Base-by-base conservation (phyloP, 2,329 filamentous ascomycete genomes). In the Podosphaera aphanis region DNA sequence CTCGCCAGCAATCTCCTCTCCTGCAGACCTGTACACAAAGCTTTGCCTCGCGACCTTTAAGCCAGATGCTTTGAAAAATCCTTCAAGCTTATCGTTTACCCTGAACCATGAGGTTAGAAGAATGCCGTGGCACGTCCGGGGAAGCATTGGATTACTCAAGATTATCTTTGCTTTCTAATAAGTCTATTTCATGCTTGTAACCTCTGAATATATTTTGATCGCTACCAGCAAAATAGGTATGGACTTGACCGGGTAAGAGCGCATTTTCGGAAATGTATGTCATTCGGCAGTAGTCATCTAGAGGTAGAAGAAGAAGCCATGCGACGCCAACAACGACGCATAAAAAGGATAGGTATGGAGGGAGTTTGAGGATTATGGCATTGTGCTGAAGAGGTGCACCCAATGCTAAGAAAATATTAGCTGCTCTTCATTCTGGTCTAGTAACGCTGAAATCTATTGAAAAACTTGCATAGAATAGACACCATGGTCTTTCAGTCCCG, bases 251-350 rank as follows among this genome's bases (percentile, higher is more conserved):
- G 0, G 90, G 90, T 13, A 98, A 68, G 29, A 98, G 74, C 10
- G 90, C 90, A 61, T 98, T 98, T 62, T 98, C 90, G 38, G 88
- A 95, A 48, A 98, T 90, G 62, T 98, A 98, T 1, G 88, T 98
- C 49, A 74, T 71, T 52, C 90, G 77, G 44, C 85, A 93, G 65
- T 95, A 93, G 53, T 86, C 74, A 62, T 95, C 73, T 45, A 95
- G 70, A 2, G 90, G 90, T 1, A 98, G 73, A 27, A 95, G 69
- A 19, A 94, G 73, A 13, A 98, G 75, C 83, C 88, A 98, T 54
- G 75, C 73, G 47, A 94, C 73, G 45, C 90, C 90, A 56, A 93
- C 72, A 43, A 88, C 56, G 55, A 95, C 76, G 63, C 82, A 92
- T 36, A 93, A 66, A 44, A 84, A 70, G 29, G 88, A 94, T 29